Conservation (phyloP, 2,329 filamentous ascomycete genomes). For the Fonsecaea multimorphosa region DNA sequence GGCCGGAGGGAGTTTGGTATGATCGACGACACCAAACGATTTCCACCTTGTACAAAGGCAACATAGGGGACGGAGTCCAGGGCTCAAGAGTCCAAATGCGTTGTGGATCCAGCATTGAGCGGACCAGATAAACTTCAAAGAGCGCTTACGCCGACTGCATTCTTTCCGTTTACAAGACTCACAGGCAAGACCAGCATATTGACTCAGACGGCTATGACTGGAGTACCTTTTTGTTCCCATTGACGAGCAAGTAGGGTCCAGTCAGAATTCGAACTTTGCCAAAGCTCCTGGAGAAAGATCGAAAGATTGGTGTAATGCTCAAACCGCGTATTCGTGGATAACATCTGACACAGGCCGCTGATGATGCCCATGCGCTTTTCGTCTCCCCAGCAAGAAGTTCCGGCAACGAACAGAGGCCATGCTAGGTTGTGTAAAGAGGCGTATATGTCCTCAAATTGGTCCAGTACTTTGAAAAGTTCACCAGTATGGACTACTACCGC, state of each 20-base stretch:
- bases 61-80: not conserved
- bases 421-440: conserved; percentile 8
- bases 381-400: conserved; percentile 10
- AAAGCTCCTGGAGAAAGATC: conserved; percentile 14
- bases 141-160: not conserved
- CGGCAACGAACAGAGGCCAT: conserved; percentile 17
- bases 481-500: not conserved
- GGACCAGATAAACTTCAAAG: not conserved
- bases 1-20: not conserved
- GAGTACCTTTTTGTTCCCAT: conserved; percentile 9
- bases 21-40: not conserved
- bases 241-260: conserved; percentile 13
- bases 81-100: not conserved
- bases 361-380: not conserved
- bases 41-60: not conserved
- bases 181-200: not conserved
- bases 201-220: conserved; percentile 1
- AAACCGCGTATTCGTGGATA: conserved; percentile 5
- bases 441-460: conserved; percentile 16
- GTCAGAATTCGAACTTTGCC: conserved; percentile 9
- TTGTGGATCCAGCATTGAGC: not conserved
- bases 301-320: conserved; percentile 9
- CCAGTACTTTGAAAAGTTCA: conserved; percentile 10
- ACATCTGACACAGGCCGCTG: not conserved
- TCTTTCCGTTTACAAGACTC: not conserved